Conservation (phyloP, 1,284 basidiomycete species). For the Pterula multifida region DNA sequence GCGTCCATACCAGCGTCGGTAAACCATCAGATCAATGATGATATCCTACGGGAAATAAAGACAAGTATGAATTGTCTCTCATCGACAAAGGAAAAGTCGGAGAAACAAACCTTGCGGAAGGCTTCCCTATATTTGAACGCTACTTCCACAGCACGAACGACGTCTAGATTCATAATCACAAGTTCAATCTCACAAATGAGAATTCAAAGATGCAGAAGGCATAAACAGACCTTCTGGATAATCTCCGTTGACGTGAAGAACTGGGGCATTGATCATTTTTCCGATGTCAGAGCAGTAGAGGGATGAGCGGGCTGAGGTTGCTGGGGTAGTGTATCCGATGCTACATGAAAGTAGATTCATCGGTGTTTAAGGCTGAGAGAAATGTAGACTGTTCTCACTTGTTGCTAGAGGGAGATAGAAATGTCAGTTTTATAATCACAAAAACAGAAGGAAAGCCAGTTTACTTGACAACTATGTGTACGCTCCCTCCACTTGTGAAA, state of each 20-base stretch:
- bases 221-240: constrained; percentile 60
- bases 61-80: neutral
- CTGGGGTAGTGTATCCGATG: constrained; percentile 85
- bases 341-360: too few relatives aligned
- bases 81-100: neutral
- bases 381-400: too few relatives aligned
- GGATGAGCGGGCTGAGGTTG: constrained; percentile 70
- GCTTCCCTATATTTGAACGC: constrained; percentile 77
- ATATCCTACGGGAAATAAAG: constrained; percentile 47
- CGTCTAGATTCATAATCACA: constrained; percentile 47
- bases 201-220: constrained; percentile 2
- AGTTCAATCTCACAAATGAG: too few relatives aligned
- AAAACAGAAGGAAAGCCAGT: too few relatives aligned
- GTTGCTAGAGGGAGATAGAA: too few relatives aligned
- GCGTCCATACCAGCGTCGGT: constrained; percentile 58
- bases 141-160: constrained; percentile 64
- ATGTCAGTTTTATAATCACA: too few relatives aligned
- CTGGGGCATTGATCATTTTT: constrained; percentile 82
- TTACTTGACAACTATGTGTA: constrained; percentile 87
- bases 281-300: constrained; percentile 83
- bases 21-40: constrained; percentile 80
- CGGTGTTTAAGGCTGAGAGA: too few relatives aligned
- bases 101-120: constrained; percentile 52
- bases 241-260: constrained; percentile 89
- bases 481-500: constrained; percentile 79